Evolutionary conservation across 2,329 filamentous ascomycete species (phyloP).

Genomic region (Talaromyces islandicus): DNA sequence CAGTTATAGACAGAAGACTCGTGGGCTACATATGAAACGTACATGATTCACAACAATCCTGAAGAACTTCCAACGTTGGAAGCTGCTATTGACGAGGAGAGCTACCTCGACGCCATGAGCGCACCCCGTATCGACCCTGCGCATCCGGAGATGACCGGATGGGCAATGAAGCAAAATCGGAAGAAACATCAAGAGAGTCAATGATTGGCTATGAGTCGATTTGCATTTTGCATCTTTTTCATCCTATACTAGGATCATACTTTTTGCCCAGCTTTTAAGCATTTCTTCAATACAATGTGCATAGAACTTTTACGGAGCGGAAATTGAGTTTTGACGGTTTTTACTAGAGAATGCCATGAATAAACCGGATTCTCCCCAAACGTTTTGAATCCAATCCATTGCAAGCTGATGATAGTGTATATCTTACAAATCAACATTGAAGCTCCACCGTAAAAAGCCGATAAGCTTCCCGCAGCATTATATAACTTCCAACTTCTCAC

Average conservation of each 20-base stretch:
- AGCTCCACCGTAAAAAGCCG: background rate
- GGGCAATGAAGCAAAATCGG: constrained; percentile 40
- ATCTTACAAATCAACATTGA: background rate
- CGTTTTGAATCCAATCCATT: no score
- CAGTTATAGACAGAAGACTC: constrained; percentile 53
- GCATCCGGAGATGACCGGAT: constrained; percentile 36
- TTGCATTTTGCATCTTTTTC: background rate
- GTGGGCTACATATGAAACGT: constrained; percentile 69
- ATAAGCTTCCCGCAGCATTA: background rate
- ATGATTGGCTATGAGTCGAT: background rate
- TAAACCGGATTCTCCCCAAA: background rate
- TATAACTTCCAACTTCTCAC: background rate
- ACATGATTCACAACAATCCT: constrained; percentile 54
- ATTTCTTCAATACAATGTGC: background rate
- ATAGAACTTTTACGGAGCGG: background rate
- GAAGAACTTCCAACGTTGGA: constrained; percentile 44
- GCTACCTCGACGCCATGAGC: constrained; percentile 60
- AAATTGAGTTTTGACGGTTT: background rate
- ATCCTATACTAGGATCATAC: background rate
- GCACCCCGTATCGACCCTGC: constrained; percentile 45
- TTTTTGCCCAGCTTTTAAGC: background rate
- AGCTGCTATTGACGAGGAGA: constrained; percentile 51
- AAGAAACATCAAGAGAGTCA: constrained; percentile 23
- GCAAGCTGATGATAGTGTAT: background rate
- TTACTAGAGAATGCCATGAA: background rate